Evolutionary conservation across 1,139 yeast species (phyloP), one percentile per base, ranked within the genome.

Genomic region (Kodamaea suecica): DNA sequence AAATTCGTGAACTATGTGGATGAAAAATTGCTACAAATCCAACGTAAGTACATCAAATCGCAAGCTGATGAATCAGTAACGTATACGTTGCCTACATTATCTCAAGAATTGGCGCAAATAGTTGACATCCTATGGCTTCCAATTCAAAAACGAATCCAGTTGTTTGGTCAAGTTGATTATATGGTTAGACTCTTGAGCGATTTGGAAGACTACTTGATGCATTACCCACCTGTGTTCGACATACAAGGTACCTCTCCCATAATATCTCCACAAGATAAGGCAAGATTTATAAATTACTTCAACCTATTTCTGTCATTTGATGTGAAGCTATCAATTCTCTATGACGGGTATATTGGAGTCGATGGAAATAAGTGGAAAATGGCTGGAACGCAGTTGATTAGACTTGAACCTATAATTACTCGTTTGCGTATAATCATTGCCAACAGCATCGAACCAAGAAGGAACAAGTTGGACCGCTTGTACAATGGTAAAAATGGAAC

Each of bases 141-240:
- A 41, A 54, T 41, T 25, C 48, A 33, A 30, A 39, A 39, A 25
- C 35, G 50, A 29, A 49, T 46, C 30, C 35, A 53, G 43, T 40
- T 63, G 15, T 74, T 70, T 50, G 84, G 84, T 0, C 90, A 81
- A 53, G 63, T 66, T 0, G 77, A 78, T 37, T 83, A 80, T 45
- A 58, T 81, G 16, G 63, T 84, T 23, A 72, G 72, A 39, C 68
- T 84, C 4, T 65, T 84, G 39, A 85, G 83, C 30, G 90, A 82
- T 44, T 53, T 82, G 34, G 76, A 80, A 33, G 92, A 83, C 44
- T 83, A 74, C 46, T 39, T 76, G 17, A 64, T 58, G 17, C 76
- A 73, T 49, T 78, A 74, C 41, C 49, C 55, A 1, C 35, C 39
- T 16, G 35, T 38, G 5, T 43, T 45, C 20, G 33, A 32, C 13